Conservation (phyloP, 805 yeast genomes). For the Hanseniaspora thailandica region DNA sequence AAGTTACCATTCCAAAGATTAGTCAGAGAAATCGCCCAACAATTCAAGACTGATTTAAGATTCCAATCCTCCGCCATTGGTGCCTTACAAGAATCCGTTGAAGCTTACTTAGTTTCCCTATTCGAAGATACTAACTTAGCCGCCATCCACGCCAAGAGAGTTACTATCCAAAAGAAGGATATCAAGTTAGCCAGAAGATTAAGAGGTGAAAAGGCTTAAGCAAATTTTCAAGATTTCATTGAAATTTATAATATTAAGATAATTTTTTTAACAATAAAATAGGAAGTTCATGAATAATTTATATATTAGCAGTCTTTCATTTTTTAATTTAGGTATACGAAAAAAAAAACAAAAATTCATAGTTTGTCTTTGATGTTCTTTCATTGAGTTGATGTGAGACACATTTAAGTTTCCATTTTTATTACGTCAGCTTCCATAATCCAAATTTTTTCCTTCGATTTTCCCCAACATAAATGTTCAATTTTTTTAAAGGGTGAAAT, state of each 20-base stretch:
- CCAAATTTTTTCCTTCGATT: not conserved
- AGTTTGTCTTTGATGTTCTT: too few species aligned
- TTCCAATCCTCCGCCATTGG: conserved; percentile 96
- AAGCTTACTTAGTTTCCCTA: conserved; percentile 90
- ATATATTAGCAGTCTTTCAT: conserved; percentile 8
- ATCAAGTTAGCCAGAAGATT: conserved; percentile 95
- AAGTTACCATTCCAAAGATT: conserved; percentile 95
- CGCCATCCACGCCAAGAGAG: conserved; percentile 98
- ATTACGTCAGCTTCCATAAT: not conserved
- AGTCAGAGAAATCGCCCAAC: conserved; percentile 92
- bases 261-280: conserved; percentile 7
- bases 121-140: conserved; percentile 98
- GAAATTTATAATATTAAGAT: not conserved
- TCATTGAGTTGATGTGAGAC: too few species aligned
- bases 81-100: conserved; percentile 97
- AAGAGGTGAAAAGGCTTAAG: conserved; percentile 87
- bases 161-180: conserved; percentile 96
- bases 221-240: conserved; percentile 15
- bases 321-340: conserved; percentile 15
- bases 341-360: conserved; percentile 1
- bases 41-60: conserved; percentile 83
- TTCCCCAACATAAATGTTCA: not conserved
- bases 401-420: not conserved
- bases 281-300: conserved; percentile 5
- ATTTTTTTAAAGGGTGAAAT: not conserved